Evolutionary conservation across 2,329 filamentous ascomycete species (phyloP).

Genomic region (Basipetospora chlamydospora): DNA sequence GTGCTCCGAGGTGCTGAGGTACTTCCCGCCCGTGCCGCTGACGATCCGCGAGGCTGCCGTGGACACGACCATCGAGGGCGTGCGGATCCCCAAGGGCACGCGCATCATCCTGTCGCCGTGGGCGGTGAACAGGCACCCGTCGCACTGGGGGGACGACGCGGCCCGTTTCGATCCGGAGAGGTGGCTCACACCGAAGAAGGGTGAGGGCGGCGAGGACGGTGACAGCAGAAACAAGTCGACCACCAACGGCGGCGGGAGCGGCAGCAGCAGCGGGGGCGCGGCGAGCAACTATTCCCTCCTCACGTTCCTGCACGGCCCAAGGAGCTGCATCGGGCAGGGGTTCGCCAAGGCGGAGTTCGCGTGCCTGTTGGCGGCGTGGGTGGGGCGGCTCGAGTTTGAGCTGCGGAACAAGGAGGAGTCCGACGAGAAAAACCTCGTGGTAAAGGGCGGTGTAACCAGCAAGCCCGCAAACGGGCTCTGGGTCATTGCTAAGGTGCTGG

Average conservation of each 20-base stretch:
- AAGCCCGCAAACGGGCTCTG: slow-evolving; percentile 59
- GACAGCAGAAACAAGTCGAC: too few relatives aligned
- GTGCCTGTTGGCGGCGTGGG: slow-evolving; percentile 61
- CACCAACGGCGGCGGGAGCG: slow-evolving; percentile 55
- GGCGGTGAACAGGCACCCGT: slow-evolving; percentile 54
- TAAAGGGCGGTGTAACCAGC: slow-evolving; percentile 57
- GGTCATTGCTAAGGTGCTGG: slow-evolving; percentile 50
- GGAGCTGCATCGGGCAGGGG: slow-evolving; percentile 68
- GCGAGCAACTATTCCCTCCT: slow-evolving; percentile 45
- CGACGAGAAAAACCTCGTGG: slow-evolving; percentile 45
- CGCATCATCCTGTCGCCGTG: slow-evolving; percentile 48
- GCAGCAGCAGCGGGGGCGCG: slow-evolving; percentile 17
- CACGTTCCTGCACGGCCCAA: slow-evolving; percentile 75
- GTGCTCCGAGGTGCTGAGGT: slow-evolving; percentile 61
- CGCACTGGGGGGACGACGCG: slow-evolving; percentile 66
- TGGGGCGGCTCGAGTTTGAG: slow-evolving; percentile 58
- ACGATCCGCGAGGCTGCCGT: slow-evolving; percentile 51
- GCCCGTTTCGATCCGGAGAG: slow-evolving; percentile 63
- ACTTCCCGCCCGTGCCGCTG: slow-evolving; percentile 55
- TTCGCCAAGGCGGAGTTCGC: slow-evolving; percentile 81
- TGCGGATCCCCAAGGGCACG: slow-evolving; percentile 56
- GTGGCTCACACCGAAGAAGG: slow-evolving; percentile 43
- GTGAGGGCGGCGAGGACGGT: slow-evolving; percentile 6
- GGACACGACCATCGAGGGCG: slow-evolving; percentile 50
- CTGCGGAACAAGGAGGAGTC: slow-evolving; percentile 42